Conservation (phyloP, 2,329 filamentous ascomycete species). For the Aspergillus ruber region DNA sequence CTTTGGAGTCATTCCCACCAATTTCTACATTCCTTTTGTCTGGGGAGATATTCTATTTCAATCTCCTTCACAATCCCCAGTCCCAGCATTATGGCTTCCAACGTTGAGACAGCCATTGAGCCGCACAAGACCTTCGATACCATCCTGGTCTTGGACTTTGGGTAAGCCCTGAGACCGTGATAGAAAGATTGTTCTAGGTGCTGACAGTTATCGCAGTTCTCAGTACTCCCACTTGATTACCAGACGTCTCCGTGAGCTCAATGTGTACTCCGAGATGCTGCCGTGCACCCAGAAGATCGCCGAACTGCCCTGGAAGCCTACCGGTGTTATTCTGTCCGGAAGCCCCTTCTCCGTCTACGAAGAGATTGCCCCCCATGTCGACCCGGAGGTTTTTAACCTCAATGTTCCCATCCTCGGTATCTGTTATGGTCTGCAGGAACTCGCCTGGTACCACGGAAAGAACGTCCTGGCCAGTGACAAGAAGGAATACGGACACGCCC, state of each 20-base stretch:
- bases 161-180: constrained; percentile 14
- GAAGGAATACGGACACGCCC: constrained; percentile 66
- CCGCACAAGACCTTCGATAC: constrained; percentile 48
- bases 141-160: constrained; percentile 67
- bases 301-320: constrained; percentile 71
- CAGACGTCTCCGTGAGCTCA: constrained; percentile 67
- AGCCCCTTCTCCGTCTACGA: constrained; percentile 77
- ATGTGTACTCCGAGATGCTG: constrained; percentile 81
- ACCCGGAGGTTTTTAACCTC: constrained; percentile 74
- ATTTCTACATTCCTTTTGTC: background rate
- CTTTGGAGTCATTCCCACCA: background rate
- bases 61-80: background rate
- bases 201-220: constrained; percentile 28
- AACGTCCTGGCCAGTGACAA: constrained; percentile 64
- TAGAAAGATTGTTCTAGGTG: no score
- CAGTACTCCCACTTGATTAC: constrained; percentile 71
- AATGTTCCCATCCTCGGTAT: constrained; percentile 57
- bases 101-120: background rate
- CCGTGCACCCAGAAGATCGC: constrained; percentile 76
- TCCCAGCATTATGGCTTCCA: background rate
- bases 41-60: background rate
- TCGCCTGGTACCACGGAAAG: constrained; percentile 62
- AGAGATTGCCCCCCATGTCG: constrained; percentile 67
- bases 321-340: constrained; percentile 54
- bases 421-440: constrained; percentile 62